These are phyloP conservation scores for Naumovozyma castellii DNA, from an alignment of 805 yeast species.

Conservation along the genomic window DNA sequence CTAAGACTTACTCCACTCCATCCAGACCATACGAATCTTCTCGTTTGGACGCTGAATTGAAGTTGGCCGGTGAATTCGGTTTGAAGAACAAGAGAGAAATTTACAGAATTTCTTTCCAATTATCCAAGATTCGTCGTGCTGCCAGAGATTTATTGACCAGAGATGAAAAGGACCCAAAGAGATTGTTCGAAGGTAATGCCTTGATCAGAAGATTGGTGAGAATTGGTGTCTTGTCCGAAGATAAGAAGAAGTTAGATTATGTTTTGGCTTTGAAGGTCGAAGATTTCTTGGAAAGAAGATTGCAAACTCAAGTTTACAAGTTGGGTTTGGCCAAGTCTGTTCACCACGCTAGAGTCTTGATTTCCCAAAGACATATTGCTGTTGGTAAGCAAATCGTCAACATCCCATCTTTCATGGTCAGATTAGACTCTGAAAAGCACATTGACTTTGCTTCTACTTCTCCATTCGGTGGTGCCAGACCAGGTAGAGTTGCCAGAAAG, in stretches of 20 bases:
- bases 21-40: constrained; percentile 99
- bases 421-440: constrained; percentile 99
- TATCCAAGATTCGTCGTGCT: constrained; percentile 99
- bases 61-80: constrained; percentile 99
- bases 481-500: constrained; percentile 99
- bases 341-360: constrained; percentile 99
- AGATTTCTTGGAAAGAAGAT: constrained; percentile 99
- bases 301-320: constrained; percentile 99
- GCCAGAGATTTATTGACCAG: constrained; percentile 99
- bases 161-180: constrained; percentile 99
- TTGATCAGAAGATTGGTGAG: constrained; percentile 99
- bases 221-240: constrained; percentile 97
- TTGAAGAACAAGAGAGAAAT: constrained; percentile 99
- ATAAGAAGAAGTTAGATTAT: constrained; percentile 99
- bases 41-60: constrained; percentile 98
- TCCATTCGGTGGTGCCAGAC: constrained; percentile 99
- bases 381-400: constrained; percentile 99
- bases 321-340: constrained; percentile 98
- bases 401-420: constrained; percentile 98
- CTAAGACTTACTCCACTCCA: constrained; percentile 99
- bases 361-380: constrained; percentile 98
- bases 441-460: constrained; percentile 98
- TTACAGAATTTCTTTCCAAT: constrained; percentile 99
- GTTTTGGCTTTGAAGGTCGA: constrained; percentile 96
- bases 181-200: constrained; percentile 99